Conservation (phyloP, 495 filamentous ascomycete genomes). For the Aspergillus biplanus region DNA sequence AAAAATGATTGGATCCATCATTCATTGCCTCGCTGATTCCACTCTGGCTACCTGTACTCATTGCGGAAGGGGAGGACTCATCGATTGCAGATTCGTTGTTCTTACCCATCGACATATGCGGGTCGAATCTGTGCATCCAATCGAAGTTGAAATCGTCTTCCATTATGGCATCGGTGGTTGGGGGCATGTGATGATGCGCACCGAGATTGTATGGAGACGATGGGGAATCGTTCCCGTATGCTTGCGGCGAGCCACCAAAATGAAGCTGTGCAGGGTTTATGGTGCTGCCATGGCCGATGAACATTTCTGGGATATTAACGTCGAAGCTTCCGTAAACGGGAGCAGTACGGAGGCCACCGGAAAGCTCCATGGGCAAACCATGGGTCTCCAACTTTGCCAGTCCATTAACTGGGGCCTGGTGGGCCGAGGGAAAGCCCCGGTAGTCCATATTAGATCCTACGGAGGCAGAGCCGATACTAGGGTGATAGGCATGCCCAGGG, state of each 20-base stretch:
- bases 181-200: conserved; percentile 62
- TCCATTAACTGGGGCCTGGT: conserved; percentile 58
- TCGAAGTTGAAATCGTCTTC: conserved; percentile 79
- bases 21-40: conserved; percentile 92
- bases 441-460: conserved; percentile 66
- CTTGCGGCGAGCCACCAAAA: conserved; percentile 81
- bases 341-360: conserved; percentile 75
- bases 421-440: conserved; percentile 70
- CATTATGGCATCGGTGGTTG: conserved; percentile 52
- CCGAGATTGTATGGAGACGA: conserved; percentile 73
- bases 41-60: conserved; percentile 90
- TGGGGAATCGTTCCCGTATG: conserved; percentile 64
- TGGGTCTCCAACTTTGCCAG: conserved; percentile 86
- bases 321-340: conserved; percentile 72
- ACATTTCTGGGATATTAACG: conserved; percentile 74
- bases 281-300: conserved; percentile 74
- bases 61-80: conserved; percentile 91
- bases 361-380: conserved; percentile 63
- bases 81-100: conserved; percentile 79
- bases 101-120: conserved; percentile 70
- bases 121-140: conserved; percentile 85
- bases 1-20: conserved; percentile 71
- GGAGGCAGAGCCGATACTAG: conserved; percentile 67
- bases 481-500: conserved; percentile 61
- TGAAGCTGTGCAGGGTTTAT: conserved; percentile 97